Conservation (phyloP, 2,329 filamentous ascomycete species). For the Cladosporium sp. region DNA sequence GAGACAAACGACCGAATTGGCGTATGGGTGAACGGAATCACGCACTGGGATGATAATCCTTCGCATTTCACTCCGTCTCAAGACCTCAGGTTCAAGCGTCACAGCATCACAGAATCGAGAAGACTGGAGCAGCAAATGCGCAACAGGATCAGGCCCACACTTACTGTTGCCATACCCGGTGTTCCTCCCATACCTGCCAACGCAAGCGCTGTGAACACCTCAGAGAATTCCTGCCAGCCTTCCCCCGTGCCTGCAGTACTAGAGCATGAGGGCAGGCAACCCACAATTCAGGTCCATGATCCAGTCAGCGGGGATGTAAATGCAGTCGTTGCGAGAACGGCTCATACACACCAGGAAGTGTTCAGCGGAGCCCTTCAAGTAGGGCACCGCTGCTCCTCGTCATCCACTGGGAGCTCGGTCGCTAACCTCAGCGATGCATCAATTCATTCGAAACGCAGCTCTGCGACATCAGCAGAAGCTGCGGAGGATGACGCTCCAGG, state of each 20-base stretch:
- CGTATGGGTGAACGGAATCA: conserved; percentile 39
- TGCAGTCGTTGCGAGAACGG: too few relatives aligned
- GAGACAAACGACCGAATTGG: conserved; percentile 33
- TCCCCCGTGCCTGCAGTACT: too few relatives aligned
- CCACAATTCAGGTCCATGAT: too few relatives aligned
- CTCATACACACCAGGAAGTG: too few relatives aligned
- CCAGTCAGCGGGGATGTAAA: too few relatives aligned
- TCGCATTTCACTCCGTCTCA: not conserved
- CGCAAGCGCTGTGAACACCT: too few relatives aligned
- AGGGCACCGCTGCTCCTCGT: conserved; percentile 19
- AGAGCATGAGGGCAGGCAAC: too few relatives aligned
- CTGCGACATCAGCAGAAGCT: conserved; percentile 20
- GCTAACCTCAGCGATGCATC: conserved; percentile 30
- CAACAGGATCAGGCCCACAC: not conserved
- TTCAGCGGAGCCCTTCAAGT: too few relatives aligned
- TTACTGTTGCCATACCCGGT: not conserved
- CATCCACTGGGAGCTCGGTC: conserved; percentile 30
- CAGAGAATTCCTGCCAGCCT: too few relatives aligned
- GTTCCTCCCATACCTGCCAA: too few relatives aligned
- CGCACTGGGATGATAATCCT: conserved; percentile 33
- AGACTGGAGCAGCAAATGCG: not conserved
- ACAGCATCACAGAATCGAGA: not conserved
- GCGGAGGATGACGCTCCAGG: not conserved
- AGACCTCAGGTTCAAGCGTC: not conserved
- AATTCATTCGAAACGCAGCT: conserved; percentile 33